Evolutionary conservation across 139 green algal genomes (phyloP).

Genomic region (Haematococcus lacustris): DNA sequence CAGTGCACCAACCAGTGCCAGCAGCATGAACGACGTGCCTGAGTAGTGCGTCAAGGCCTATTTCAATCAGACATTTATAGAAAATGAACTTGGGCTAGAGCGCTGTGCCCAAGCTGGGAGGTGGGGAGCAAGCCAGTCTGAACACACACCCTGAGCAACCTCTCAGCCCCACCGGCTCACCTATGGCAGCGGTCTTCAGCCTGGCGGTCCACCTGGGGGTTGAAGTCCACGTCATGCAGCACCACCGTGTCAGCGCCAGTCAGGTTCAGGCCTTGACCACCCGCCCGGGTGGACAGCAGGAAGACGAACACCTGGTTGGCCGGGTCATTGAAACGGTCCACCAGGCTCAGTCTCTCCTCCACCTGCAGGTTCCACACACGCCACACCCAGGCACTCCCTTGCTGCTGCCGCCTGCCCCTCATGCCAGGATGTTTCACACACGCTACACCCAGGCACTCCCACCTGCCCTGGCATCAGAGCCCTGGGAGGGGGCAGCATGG

Average conservation of each 20-base stretch:
- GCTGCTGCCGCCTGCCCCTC: too few relatives aligned
- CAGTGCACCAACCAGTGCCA: background rate
- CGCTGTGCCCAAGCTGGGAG: too few relatives aligned
- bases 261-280: slow-evolving; percentile 84
- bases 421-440: background rate
- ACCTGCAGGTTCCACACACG: slow-evolving; percentile 50
- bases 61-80: background rate
- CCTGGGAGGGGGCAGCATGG: background rate
- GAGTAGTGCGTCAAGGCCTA: background rate
- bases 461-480: background rate
- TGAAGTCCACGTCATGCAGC: slow-evolving; percentile 93
- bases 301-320: slow-evolving; percentile 74
- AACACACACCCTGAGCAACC: too few relatives aligned
- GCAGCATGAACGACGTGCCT: background rate
- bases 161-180: background rate
- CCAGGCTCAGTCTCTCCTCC: slow-evolving; percentile 68
- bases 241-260: slow-evolving; percentile 92
- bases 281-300: slow-evolving; percentile 80
- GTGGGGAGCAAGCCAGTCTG: too few relatives aligned
- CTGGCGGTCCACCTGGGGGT: slow-evolving; percentile 73
- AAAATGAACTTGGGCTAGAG: background rate
- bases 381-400: too few relatives aligned
- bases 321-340: slow-evolving; percentile 73
- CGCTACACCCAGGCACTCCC: background rate
- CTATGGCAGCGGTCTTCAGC: slow-evolving; percentile 50